A percentile compares a stretch with the other conserved stretches of the same genome.
phyloP scores from a whole-genome alignment of 768 basidiomycete species.

The Amanita pallidorosea region DNA sequence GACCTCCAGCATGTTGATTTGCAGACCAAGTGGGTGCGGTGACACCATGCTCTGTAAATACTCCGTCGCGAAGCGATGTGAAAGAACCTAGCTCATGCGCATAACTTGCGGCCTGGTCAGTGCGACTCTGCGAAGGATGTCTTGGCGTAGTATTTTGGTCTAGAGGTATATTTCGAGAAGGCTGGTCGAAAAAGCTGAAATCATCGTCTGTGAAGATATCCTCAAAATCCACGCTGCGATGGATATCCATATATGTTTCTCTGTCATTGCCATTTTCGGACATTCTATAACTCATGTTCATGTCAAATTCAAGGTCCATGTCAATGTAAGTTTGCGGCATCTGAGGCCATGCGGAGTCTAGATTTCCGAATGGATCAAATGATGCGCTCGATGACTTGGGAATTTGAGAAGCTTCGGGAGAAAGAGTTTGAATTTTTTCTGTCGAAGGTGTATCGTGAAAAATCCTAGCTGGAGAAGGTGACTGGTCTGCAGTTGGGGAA shows the following conservation, averaged over 20 bases:
- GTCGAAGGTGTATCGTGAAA: constrained; percentile 9
- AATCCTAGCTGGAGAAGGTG: constrained; percentile 5
- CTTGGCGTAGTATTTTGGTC: neutral
- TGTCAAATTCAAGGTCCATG: constrained; percentile 39
- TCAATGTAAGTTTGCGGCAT: constrained; percentile 26
- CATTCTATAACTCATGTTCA: constrained; percentile 16
- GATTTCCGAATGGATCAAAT: constrained; percentile 34
- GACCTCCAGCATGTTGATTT: constrained; percentile 15
- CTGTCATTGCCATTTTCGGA: constrained; percentile 20
- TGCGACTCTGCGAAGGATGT: neutral
- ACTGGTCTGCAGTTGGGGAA: constrained; percentile 13
- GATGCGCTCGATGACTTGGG: constrained; percentile 14
- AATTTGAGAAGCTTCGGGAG: constrained; percentile 5
- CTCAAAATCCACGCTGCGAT: constrained; percentile 36
- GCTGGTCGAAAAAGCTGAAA: constrained; percentile 78
- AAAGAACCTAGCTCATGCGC: neutral
- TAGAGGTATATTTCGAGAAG: constrained; percentile 17
- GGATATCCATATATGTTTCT: constrained; percentile 14
- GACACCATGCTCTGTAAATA: constrained; percentile 1
- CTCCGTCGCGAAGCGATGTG: neutral
- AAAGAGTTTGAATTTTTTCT: constrained; percentile 6
- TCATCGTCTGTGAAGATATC: constrained; percentile 78
- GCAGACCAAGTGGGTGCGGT: constrained; percentile 17
- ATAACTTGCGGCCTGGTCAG: constrained; percentile 6
- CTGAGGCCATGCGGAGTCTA: constrained; percentile 30